Evolutionary conservation across 2,329 filamentous ascomycete species (phyloP).

Genomic region (Ceratocystis smalleyi): DNA sequence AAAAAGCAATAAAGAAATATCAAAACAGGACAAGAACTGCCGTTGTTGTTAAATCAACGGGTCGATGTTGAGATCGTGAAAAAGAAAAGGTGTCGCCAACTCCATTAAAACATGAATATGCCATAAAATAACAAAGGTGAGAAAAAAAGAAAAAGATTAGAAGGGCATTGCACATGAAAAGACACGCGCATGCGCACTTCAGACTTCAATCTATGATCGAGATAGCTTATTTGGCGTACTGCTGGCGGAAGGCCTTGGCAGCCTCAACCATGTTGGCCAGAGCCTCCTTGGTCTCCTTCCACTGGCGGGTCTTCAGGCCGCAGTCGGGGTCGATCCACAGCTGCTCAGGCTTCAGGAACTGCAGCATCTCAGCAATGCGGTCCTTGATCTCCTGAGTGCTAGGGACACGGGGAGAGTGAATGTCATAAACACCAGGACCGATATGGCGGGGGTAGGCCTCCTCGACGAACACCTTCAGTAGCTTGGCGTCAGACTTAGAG

Average conservation of each 20-base stretch:
- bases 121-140: conserved; percentile 21
- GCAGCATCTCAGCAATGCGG: conserved; percentile 94
- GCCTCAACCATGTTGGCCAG: conserved; percentile 95
- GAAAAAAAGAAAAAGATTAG: conserved; percentile 16
- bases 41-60: conserved; percentile 17
- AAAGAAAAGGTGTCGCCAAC: conserved; percentile 21
- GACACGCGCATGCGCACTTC: conserved; percentile 7
- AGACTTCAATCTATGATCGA: background rate
- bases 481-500: conserved; percentile 99
- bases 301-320: conserved; percentile 96
- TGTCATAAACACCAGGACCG: conserved; percentile 97
- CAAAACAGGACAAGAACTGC: conserved; percentile 17
- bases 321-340: conserved; percentile 99
- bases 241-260: conserved; percentile 87
- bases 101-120: conserved; percentile 18
- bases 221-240: conserved; percentile 52
- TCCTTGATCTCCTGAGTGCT: conserved; percentile 97
- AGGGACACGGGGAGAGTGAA: conserved; percentile 96
- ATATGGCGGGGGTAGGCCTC: conserved; percentile 96
- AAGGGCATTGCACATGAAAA: background rate
- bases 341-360: conserved; percentile 93
- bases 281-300: conserved; percentile 96
- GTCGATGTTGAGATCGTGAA: conserved; percentile 43
- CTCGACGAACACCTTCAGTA: conserved; percentile 96
- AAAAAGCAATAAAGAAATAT: conserved; percentile 16